Evolutionary conservation across 2,329 filamentous ascomycete species (phyloP), one percentile per base, ranked within the genome.

Genomic region (Colletotrichum eleusines): DNA sequence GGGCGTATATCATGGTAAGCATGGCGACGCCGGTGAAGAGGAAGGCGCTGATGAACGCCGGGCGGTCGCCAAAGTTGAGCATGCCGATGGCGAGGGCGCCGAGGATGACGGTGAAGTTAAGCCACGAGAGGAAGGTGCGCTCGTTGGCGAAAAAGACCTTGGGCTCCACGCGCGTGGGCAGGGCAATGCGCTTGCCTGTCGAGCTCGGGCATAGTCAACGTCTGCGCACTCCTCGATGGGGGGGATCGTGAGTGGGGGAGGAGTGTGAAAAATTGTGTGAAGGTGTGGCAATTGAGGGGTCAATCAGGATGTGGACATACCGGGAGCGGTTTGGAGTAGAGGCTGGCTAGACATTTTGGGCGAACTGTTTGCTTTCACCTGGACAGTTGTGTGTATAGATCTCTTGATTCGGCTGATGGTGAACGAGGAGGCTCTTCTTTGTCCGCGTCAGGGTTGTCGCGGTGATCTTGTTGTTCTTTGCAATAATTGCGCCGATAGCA

Each of bases 91-190:
- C 95, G 61, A 99, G 91, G 74, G 96, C 96, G 78, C 96, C 96
- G 73, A 99, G 92, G 83, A 99, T 95, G 79, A 99, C 95, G 81
- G 95, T 97, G 87, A 98, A 98, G 89, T 99, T 99, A 79, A 99
- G 93, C 96, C 96, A 99, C 83, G 94, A 97, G 78, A 99, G 91
- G 82, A 99, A 99, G 74, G 96, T 99, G 74, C 96, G 94, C 85
- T 99, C 96, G 87, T 99, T 99, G 84, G 96, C 96, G 87, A 99
- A 99, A 90, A 98, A 99, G 86, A 99, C 96, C 85, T 99, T 99
- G 77, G 96, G 96, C 84, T 99, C 96, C 83, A 99, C 95, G 76
- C 96, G 94, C 72, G 95, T 98, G 69, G 96, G 96, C 74, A 99
- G 94, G 78, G 96, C 95, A 81, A 99, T 98, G 80, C 95, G 94